A percentile compares a stretch with the other conserved stretches of the same genome.
Conservation (phyloP, 2,329 filamentous ascomycete genomes). For the Lachnellula occidentalis region DNA sequence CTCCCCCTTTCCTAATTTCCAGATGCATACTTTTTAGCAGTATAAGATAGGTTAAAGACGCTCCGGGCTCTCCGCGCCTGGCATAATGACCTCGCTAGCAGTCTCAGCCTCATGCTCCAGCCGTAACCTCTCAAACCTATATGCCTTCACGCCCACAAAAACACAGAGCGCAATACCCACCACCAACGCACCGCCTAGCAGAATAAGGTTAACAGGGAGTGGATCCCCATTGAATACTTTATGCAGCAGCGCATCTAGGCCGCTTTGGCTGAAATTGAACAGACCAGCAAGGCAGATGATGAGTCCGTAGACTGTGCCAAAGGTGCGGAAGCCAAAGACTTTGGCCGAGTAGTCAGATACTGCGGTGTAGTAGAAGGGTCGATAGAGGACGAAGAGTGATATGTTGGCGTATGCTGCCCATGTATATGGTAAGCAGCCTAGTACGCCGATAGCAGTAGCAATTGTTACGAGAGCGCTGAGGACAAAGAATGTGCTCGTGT, state of each 20-base stretch:
- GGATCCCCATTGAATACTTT: constrained; percentile 66
- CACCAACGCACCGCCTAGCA: constrained; percentile 55
- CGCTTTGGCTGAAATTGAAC: constrained; percentile 78
- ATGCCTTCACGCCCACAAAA: constrained; percentile 48
- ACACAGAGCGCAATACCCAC: constrained; percentile 61
- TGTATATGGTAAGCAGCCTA: constrained; percentile 66
- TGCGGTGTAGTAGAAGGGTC: constrained; percentile 86
- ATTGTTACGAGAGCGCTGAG: constrained; percentile 63
- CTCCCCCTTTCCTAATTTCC: too few relatives aligned
- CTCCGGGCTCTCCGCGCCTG: constrained; percentile 23
- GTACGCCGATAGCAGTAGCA: constrained; percentile 68
- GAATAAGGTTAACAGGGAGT: constrained; percentile 66
- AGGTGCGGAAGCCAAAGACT: constrained; percentile 87
- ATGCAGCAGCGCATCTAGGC: constrained; percentile 73
- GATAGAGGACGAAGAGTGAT: constrained; percentile 74
- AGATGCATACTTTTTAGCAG: not conserved
- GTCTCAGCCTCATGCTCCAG: constrained; percentile 40
- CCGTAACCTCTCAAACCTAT: constrained; percentile 35
- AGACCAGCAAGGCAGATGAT: constrained; percentile 83
- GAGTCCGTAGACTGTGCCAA: constrained; percentile 88
- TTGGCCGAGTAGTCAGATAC: constrained; percentile 87
- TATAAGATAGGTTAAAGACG: not conserved
- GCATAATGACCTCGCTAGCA: constrained; percentile 33
- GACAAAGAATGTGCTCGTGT: constrained; percentile 65
- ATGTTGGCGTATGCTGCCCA: constrained; percentile 75